Base-by-base conservation (phyloP, 2,329 filamentous ascomycete species). In the Fusarium virguliforme region DNA sequence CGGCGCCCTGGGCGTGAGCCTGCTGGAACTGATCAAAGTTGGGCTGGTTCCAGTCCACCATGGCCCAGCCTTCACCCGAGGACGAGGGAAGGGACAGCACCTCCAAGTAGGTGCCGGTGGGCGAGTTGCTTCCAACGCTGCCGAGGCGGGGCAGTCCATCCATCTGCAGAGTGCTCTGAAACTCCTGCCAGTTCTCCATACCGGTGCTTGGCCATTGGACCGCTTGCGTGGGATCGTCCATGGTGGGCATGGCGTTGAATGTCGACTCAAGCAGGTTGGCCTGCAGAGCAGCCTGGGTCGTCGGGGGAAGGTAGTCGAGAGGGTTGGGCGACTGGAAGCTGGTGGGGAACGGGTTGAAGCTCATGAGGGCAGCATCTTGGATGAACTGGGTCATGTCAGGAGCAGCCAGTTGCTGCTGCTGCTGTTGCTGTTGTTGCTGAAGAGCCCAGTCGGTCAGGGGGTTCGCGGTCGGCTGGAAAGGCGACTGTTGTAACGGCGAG, bases 21-120 rank as follows among this genome's bases (percentile, higher is more conserved):
- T 85, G 84, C 55, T 81, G 79, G 65, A 82, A 82, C 73, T 95
- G 92, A 73, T 92, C 90, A 38, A 82, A 75, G 56, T 91, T 92
- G 67, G 89, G 91, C 66, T 91, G 89, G 65, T 91, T 91, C 78
- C 90, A 88, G 72, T 96, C 93, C 63, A 98, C 90, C 72, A 92
- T 89, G 56, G 89, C 90, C 95, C 95, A 98, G 64, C 94, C 93
- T 74, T 95, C 93, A 75, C 97, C 94, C 77, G 92, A 93, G 71
- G 94, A 94, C 62, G 90, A 91, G 26, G 89, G 88, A 46, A 97
- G 85, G 7, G 95, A 98, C 55, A 95, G 84, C 35, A 97, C 93
- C 81, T 98, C 95, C 51, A 97, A 84, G 80, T 94, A 95, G 67
- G 88, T 84, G 48, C 82, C 81, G 3, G 82, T 84, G 22, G 83